phyloP scores from a whole-genome alignment of 1,284 basidiomycete species.

The Fistulinella cinereoalba region DNA sequence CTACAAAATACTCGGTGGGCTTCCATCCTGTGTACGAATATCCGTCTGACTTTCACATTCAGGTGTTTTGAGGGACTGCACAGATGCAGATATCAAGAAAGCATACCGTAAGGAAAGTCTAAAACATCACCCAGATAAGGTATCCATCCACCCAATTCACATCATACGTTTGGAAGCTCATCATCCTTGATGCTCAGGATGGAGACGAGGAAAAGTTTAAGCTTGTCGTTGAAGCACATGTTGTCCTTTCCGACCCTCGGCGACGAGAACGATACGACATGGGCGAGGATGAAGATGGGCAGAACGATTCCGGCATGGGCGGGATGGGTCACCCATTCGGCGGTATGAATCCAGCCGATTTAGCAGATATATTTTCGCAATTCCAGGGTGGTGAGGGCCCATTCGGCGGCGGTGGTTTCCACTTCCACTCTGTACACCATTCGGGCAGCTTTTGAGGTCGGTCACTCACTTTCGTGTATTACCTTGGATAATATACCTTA shows the following conservation, averaged over 20 bases:
- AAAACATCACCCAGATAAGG: slow-evolving; percentile 84
- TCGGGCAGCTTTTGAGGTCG: slow-evolving; percentile 19
- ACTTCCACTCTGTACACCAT: slow-evolving; percentile 18
- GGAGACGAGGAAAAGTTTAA: slow-evolving; percentile 88
- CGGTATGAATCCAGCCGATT: slow-evolving; percentile 44
- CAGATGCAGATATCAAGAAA: slow-evolving; percentile 75
- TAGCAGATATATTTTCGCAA: slow-evolving; percentile 64
- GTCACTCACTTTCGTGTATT: slow-evolving; percentile 1
- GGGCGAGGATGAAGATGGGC: slow-evolving; percentile 74
- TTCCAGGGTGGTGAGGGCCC: slow-evolving; percentile 47
- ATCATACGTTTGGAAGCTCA: slow-evolving; percentile 7
- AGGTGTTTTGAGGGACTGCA: slow-evolving; percentile 57
- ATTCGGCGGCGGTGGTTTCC: slow-evolving; percentile 25
- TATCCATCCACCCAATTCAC: slow-evolving; percentile 24
- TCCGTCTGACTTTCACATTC: slow-evolving; percentile 34
- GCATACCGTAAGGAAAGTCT: slow-evolving; percentile 73
- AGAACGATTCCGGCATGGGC: slow-evolving; percentile 39
- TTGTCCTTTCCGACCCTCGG: slow-evolving; percentile 69
- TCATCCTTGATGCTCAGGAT: slow-evolving; percentile 37
- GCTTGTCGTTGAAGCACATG: slow-evolving; percentile 72
- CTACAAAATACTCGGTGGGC: slow-evolving; percentile 66
- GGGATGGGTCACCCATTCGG: slow-evolving; percentile 38
- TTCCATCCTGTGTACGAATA: not conserved
- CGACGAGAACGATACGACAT: slow-evolving; percentile 70
- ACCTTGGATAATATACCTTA: slow-evolving; percentile 13